Percentiles rank a stretch among this genome's conserved stretches.
Evolutionary conservation across 2,329 filamentous ascomycete species (phyloP).

Genomic region (Fusarium decemcellulare): DNA sequence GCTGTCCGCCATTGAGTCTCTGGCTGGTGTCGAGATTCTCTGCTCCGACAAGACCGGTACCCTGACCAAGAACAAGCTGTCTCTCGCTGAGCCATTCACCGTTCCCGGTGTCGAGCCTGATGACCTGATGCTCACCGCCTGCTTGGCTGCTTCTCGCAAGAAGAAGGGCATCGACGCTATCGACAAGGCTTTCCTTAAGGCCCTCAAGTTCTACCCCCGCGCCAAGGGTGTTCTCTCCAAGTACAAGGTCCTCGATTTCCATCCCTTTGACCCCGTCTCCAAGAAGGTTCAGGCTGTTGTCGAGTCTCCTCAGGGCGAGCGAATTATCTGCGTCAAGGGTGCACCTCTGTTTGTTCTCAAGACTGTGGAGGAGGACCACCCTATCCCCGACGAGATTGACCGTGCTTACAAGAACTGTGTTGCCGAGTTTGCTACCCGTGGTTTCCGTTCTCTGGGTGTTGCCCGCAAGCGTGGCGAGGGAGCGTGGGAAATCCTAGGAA

Average conservation of each 20-base stretch:
- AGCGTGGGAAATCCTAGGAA: conserved; percentile 84
- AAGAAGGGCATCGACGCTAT: conserved; percentile 97
- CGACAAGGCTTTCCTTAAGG: conserved; percentile 94
- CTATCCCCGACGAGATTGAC: conserved; percentile 82
- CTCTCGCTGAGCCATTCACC: conserved; percentile 86
- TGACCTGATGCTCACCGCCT: conserved; percentile 93
- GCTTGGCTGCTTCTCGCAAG: conserved; percentile 90
- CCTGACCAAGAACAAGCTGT: conserved; percentile 94
- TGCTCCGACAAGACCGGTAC: conserved; percentile 97
- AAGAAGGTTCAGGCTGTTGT: conserved; percentile 93
- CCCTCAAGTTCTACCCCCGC: conserved; percentile 84
- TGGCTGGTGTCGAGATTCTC: conserved; percentile 93
- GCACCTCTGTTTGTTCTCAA: conserved; percentile 89
- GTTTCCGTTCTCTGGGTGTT: conserved; percentile 94
- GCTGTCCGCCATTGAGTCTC: conserved; percentile 90
- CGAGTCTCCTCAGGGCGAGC: conserved; percentile 85
- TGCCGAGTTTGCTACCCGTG: conserved; percentile 90
- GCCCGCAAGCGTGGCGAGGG: conserved; percentile 88
- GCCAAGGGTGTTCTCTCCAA: conserved; percentile 86
- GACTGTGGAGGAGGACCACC: conserved; percentile 88
- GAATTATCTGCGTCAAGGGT: conserved; percentile 91
- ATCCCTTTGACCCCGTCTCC: conserved; percentile 92
- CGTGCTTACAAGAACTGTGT: conserved; percentile 93
- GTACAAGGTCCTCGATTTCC: conserved; percentile 88
- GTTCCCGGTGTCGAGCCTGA: conserved; percentile 86